Evolutionary conservation across 2,329 filamentous ascomycete genomes (phyloP).

Genomic region (Arachnomyces sp.): DNA sequence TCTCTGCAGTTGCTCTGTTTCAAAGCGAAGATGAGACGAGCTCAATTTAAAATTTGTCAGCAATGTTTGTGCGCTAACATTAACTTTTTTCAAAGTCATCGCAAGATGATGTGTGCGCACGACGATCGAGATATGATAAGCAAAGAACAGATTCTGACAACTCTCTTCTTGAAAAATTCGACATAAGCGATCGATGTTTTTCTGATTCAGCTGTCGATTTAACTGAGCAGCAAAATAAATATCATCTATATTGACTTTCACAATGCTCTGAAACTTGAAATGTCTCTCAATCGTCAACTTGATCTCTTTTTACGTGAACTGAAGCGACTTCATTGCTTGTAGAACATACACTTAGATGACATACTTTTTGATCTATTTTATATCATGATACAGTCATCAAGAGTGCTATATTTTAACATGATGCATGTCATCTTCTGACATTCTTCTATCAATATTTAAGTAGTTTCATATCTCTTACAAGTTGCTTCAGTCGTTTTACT

Average conservation of each 20-base stretch:
- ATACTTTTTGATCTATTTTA: neutral
- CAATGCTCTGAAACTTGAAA: slow-evolving; percentile 5
- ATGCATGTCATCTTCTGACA: neutral
- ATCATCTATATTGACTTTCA: slow-evolving; percentile 4
- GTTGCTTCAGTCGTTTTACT: neutral
- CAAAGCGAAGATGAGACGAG: slow-evolving; percentile 4
- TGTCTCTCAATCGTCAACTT: slow-evolving; percentile 2
- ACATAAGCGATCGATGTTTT: neutral
- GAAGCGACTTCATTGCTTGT: slow-evolving; percentile 3
- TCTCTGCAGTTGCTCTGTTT: slow-evolving; percentile 1
- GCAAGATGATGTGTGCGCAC: neutral
- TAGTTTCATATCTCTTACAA: neutral
- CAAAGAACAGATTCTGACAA: neutral
- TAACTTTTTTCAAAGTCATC: neutral
- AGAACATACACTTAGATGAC: neutral
- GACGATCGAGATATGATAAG: neutral
- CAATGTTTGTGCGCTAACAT: slow-evolving; percentile 1
- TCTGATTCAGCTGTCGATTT: too few relatives aligned
- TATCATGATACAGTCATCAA: neutral
- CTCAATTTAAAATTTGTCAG: slow-evolving; percentile 2
- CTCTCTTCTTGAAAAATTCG: neutral
- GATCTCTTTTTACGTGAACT: slow-evolving; percentile 1
- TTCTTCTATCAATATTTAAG: slow-evolving; percentile 3
- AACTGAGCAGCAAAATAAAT: slow-evolving; percentile 5
- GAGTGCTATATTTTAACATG: neutral